A percentile compares a stretch with the other conserved stretches of the same genome.
These are phyloP conservation scores for Drechslerella coelobrocha DNA, from an alignment of 2,329 filamentous ascomycete species.

Conservation along the genomic window DNA sequence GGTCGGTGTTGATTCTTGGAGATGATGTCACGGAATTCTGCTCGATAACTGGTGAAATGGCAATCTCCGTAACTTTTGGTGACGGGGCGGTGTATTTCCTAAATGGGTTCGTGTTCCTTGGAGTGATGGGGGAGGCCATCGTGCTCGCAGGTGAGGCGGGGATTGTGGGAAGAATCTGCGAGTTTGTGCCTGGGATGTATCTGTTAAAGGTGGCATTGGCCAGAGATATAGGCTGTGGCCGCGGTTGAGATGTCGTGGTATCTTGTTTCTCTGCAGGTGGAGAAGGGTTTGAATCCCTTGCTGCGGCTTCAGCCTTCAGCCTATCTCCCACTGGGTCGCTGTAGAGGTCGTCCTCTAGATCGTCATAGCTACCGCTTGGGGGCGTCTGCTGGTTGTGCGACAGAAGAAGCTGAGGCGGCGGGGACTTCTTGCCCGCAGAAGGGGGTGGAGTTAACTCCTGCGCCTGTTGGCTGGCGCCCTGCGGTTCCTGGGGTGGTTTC, in stretches of 20 bases:
- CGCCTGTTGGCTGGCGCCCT: constrained; percentile 30
- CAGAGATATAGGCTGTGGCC: constrained; percentile 6
- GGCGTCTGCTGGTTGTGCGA: constrained; percentile 39
- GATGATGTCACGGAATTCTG: constrained; percentile 25
- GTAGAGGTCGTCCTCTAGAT: constrained; percentile 40
- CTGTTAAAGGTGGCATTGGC: constrained; percentile 17
- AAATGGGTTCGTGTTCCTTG: constrained; percentile 39
- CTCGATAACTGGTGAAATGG: constrained; percentile 41
- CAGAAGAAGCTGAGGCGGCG: constrained; percentile 24
- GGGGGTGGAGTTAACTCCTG: constrained; percentile 39
- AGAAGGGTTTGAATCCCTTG: constrained; percentile 15
- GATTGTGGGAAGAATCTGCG: constrained; percentile 43
- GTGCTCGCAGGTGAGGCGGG: constrained; percentile 37
- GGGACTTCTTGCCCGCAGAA: constrained; percentile 45
- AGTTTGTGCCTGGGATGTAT: constrained; percentile 45
- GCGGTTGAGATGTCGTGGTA: neutral
- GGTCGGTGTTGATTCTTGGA: constrained; percentile 17
- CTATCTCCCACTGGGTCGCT: constrained; percentile 40
- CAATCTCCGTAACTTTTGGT: constrained; percentile 27
- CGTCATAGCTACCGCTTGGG: constrained; percentile 32
- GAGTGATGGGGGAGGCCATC: constrained; percentile 35
- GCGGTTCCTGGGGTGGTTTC: constrained; percentile 25
- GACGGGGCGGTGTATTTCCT: constrained; percentile 37
- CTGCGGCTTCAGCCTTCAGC: constrained; percentile 35
- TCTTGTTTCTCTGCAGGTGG: neutral